Percentiles rank a stretch among this genome's conserved stretches.
phyloP scores from a whole-genome alignment of 257 asterid genomes.

The Solanum bulbocastanum region DNA sequence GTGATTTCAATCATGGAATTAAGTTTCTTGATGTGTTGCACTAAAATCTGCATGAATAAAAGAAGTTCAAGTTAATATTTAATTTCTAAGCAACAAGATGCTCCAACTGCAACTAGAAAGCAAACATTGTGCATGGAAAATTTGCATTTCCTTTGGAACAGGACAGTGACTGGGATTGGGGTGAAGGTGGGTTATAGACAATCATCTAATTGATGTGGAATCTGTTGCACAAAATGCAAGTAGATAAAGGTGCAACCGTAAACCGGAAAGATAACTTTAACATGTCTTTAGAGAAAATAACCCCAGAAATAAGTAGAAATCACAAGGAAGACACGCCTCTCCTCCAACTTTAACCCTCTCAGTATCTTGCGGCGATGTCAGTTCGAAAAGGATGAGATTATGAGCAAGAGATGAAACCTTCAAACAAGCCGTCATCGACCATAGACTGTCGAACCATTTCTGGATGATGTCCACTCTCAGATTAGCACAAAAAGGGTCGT shows the following conservation, averaged over 20 bases:
- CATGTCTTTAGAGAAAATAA: background rate
- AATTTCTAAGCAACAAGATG: background rate
- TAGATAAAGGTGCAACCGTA: background rate
- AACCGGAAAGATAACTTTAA: background rate
- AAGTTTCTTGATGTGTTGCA: conserved; percentile 60
- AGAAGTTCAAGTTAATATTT: background rate
- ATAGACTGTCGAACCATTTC: background rate
- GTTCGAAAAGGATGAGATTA: background rate
- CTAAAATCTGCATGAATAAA: conserved; percentile 44
- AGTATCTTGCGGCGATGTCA: background rate
- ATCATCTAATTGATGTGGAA: background rate
- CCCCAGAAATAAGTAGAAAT: background rate
- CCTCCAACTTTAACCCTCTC: background rate
- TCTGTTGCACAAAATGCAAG: background rate
- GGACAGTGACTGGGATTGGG: background rate
- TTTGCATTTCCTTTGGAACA: background rate
- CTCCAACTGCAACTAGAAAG: background rate
- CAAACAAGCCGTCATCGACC: background rate
- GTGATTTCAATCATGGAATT: conserved; percentile 86
- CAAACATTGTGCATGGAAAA: background rate
- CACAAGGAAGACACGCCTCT: background rate
- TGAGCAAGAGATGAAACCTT: background rate
- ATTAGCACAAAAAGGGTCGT: background rate
- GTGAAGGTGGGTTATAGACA: background rate
- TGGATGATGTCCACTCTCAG: background rate